Base-by-base conservation (phyloP, 1,139 yeast species). In the Hanseniaspora sp. region DNA sequence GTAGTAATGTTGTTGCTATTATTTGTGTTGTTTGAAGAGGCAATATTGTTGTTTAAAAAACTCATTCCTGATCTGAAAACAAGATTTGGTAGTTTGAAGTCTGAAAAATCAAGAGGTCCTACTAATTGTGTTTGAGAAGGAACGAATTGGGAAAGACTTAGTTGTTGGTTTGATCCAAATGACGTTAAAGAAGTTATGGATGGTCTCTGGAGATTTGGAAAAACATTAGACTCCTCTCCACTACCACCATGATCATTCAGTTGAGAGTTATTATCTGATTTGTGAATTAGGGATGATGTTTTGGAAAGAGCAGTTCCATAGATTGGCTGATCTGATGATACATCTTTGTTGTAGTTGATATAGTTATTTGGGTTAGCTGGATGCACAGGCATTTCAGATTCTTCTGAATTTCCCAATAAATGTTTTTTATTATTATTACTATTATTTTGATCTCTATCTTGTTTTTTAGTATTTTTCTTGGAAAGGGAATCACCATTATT, bases 1-100 rank as follows among this genome's bases (percentile, higher is more conserved):
- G 15, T 2, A 23, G 23, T 23, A 23, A 23, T 23, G 23, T 23
- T 23, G 23, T 23, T 23, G 23, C 8, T 15, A n/a, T 37, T 37
- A 15, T 7, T 37, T 15, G 15, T n/a, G n/a, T n/a, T 43, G 15
- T 15, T 30, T 15, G 15, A 5, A 7, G 6, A 12, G 7, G 18
- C 23, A 30, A 43, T 31, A 23, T 30, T 30, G 37, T 15, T 43
- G 46, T 43, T 43, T 31, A 31, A 30, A 15, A 15, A 30, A 17
- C 28, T 43, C 37, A 31, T 31, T 15, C 46, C 37, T 30, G 46
- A 30, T 43, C 15, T 43, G 13, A 30, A 30, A 31, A 43, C 35
- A 12, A 43, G 37, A 29, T 43, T 43, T 11, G 46, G 46, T 17
- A 43, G 46, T 31, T 43, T 43, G 46, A 30, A 43, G n/a, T 43